Conservation (phyloP, 1,139 yeast genomes). For the Geotrichum australiense region DNA sequence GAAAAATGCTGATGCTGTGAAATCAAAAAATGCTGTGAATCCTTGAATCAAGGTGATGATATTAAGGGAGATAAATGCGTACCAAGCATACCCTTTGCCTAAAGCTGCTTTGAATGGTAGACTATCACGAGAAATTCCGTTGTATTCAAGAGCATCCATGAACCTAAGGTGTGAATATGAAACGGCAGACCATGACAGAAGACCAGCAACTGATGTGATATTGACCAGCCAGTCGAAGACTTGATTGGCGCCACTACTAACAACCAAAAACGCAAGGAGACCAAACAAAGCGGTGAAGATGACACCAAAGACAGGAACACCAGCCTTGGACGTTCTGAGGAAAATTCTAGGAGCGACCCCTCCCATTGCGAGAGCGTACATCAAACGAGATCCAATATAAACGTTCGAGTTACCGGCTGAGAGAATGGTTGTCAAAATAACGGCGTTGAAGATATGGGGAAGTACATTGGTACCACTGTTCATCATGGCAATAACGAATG, state of each 20-base stretch:
- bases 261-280: constrained; percentile 62
- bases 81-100: constrained; percentile 63
- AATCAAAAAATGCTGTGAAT: constrained; percentile 54
- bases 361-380: constrained; percentile 58
- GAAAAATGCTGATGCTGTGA: constrained; percentile 54
- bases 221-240: constrained; percentile 77
- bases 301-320: constrained; percentile 62
- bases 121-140: constrained; percentile 55
- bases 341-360: constrained; percentile 63
- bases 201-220: constrained; percentile 68
- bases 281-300: constrained; percentile 51
- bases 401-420: constrained; percentile 81
- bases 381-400: constrained; percentile 67
- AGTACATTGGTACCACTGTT: constrained; percentile 57
- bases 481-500: constrained; percentile 57
- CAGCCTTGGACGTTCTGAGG: constrained; percentile 63
- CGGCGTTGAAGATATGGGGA: constrained; percentile 63
- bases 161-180: constrained; percentile 62
- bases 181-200: constrained; percentile 72
- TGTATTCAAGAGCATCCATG: constrained; percentile 44
- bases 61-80: constrained; percentile 53
- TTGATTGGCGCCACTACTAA: constrained; percentile 54
- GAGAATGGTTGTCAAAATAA: constrained; percentile 57
- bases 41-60: constrained; percentile 60
- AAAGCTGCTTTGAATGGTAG: constrained; percentile 63